Evolutionary conservation across 192 early-diverging fungal species (phyloP), one percentile per base, ranked within the genome.

Genomic region (Gonapodya prolifera): DNA sequence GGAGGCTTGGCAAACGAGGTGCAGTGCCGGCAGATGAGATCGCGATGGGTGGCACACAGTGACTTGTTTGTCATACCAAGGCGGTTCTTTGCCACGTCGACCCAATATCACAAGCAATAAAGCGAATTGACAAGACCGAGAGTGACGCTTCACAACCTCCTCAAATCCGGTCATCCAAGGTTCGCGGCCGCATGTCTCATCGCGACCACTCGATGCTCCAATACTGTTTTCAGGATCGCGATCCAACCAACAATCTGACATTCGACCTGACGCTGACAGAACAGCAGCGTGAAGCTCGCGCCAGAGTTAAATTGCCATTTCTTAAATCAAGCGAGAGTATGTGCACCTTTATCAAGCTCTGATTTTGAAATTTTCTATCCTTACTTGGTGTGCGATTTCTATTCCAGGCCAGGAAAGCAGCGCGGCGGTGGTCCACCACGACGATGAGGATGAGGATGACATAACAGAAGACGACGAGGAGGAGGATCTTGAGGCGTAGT

Each of bases 231-330:
- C 23, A 61, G 45, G 45, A 61, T 23, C 45, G 45, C 8, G 45
- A 61, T 61, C 45, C 45, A 8, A 61, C 45, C 8, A 61, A 23
- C 45, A 61, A 61, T 23, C 45, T 61, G 8, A 61, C 71, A 8
- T 73, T 73, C 71, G 32, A 73, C 71, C 71, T 73, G 8, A 30
- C 71, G 8, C 71, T 73, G 8, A 73, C 71, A 8, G 71, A 73
- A 32, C 71, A 73, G 18, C 71, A 73, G 71, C 71, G 71, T 29
- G 31, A 2, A 2, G 71, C 71, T 8, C 71, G 71, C 16, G 71
- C 18, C 31, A 18, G 31, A 18, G 71, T 73, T 8, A 32, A 30
- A 8, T 29, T 73, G 2, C 71, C 71, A 8, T 73, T 73, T 73
- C 18, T 73, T 2, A 73, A 73, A 61, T 61, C 45, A 16, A 8